Conservation (phyloP, 2,329 filamentous ascomycete species). For the Claviceps spartinae region DNA sequence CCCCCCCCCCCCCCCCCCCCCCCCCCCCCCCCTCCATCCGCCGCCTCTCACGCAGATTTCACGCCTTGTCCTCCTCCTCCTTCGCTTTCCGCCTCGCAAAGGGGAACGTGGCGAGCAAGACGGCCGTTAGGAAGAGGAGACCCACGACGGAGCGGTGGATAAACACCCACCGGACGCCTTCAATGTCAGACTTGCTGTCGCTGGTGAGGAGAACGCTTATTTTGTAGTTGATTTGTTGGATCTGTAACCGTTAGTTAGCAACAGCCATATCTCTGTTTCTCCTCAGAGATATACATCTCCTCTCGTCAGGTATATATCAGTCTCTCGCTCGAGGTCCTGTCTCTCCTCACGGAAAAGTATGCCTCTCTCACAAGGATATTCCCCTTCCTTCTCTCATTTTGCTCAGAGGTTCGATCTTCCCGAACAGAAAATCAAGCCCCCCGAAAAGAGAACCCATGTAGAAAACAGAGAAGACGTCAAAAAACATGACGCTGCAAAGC, state of each 20-base stretch:
- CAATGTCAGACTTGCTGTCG: slow-evolving; percentile 83
- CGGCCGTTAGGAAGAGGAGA: slow-evolving; percentile 51
- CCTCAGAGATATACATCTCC: not conserved
- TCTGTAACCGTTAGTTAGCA: slow-evolving; percentile 30
- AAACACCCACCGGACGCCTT: slow-evolving; percentile 77
- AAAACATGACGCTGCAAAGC: too few species aligned
- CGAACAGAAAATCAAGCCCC: too few species aligned
- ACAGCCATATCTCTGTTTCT: not conserved
- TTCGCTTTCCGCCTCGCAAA: slow-evolving; percentile 45
- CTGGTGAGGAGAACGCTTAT: slow-evolving; percentile 84
- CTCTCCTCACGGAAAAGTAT: not conserved
- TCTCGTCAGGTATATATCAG: not conserved
- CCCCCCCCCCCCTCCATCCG: slow-evolving; percentile 28
- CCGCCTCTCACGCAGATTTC: slow-evolving; percentile 28
- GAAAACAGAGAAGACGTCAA: too few species aligned
- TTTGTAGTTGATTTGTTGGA: slow-evolving; percentile 92
- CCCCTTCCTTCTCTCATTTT: not conserved
- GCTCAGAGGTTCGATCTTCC: too few species aligned
- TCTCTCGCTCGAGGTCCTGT: not conserved
- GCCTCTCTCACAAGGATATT: too few species aligned
- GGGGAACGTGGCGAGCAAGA: slow-evolving; percentile 45
- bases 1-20: slow-evolving; percentile 26
- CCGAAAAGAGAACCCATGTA: too few species aligned
- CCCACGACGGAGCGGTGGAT: slow-evolving; percentile 50
- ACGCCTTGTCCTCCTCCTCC: slow-evolving; percentile 32